phyloP scores from a whole-genome alignment of 306 rosid genomes.

The Ochetophila trinervis region DNA sequence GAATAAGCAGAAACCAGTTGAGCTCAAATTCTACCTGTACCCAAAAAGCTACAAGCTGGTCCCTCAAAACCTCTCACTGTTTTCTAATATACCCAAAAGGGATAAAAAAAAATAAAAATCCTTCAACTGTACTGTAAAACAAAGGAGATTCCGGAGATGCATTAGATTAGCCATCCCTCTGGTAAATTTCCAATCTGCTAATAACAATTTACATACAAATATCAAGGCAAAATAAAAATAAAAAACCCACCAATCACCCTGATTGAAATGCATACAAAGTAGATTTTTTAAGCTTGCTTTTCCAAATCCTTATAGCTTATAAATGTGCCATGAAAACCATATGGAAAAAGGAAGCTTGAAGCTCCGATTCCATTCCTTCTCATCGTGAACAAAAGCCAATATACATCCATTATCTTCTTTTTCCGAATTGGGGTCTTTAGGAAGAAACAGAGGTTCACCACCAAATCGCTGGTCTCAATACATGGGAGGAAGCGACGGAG shows the following conservation, averaged over 20 bases:
- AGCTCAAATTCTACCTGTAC: constrained; percentile 61
- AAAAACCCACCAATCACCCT: not conserved
- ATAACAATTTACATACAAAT: not conserved
- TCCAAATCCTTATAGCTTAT: constrained; percentile 52
- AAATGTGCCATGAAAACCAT: constrained; percentile 95
- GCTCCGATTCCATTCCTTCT: constrained; percentile 78
- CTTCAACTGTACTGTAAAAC: not conserved
- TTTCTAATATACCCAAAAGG: constrained; percentile 9
- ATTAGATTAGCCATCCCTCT: constrained; percentile 66
- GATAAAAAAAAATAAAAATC: not conserved
- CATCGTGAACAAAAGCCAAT: constrained; percentile 79
- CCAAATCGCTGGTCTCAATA: constrained; percentile 68
- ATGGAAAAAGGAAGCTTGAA: constrained; percentile 82
- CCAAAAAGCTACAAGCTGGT: constrained; percentile 80
- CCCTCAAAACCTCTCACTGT: constrained; percentile 52
- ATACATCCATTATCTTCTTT: constrained; percentile 78
- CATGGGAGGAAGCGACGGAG: too few species aligned
- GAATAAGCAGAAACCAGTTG: constrained; percentile 78
- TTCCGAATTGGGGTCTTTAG: constrained; percentile 35
- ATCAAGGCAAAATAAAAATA: not conserved
- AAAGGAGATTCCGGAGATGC: constrained; percentile 76
- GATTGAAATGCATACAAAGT: not conserved
- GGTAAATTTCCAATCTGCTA: constrained; percentile 40
- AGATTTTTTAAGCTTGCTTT: constrained; percentile 45
- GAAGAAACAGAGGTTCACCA: constrained; percentile 90